A percentile compares a stretch with the other conserved stretches of the same genome.
Evolutionary conservation across 768 basidiomycete genomes (phyloP).

Genomic region (Ephemerocybe angulata): DNA sequence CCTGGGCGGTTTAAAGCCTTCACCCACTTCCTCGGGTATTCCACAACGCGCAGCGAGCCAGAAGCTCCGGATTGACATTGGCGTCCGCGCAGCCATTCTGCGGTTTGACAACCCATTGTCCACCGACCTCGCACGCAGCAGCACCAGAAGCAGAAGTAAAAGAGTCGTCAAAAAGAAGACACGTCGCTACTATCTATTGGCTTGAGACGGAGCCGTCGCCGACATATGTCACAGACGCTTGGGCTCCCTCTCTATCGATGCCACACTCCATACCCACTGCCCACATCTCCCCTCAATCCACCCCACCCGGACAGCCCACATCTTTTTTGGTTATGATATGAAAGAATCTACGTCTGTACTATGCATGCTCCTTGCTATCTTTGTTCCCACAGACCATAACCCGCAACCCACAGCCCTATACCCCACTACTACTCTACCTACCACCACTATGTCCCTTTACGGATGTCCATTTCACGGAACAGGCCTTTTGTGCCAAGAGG

Average conservation of each 20-base stretch:
- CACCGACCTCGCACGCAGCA: too few species aligned
- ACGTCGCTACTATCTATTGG: background rate
- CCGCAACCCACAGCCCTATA: background rate
- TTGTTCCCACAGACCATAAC: too few species aligned
- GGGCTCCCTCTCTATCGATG: background rate
- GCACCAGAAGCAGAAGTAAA: too few species aligned
- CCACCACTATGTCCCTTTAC: background rate
- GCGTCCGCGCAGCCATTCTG: background rate
- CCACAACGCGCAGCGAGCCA: slow-evolving; percentile 8
- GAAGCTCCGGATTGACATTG: slow-evolving; percentile 7
- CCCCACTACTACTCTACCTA: background rate
- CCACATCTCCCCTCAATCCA: background rate
- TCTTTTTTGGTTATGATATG: slow-evolving; percentile 1
- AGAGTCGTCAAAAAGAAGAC: background rate
- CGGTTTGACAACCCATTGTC: too few species aligned
- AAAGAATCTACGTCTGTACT: background rate
- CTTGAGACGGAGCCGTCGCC: background rate
- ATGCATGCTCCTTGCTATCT: too few species aligned
- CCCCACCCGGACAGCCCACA: background rate
- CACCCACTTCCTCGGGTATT: slow-evolving; percentile 6
- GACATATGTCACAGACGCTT: background rate
- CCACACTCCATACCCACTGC: background rate
- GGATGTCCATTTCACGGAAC: background rate
- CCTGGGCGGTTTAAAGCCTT: slow-evolving; percentile 12
- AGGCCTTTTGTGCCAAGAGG: background rate